These are phyloP conservation scores for Aspergillus conjunctus DNA, from an alignment of 495 filamentous ascomycete species.

Conservation along the genomic window DNA sequence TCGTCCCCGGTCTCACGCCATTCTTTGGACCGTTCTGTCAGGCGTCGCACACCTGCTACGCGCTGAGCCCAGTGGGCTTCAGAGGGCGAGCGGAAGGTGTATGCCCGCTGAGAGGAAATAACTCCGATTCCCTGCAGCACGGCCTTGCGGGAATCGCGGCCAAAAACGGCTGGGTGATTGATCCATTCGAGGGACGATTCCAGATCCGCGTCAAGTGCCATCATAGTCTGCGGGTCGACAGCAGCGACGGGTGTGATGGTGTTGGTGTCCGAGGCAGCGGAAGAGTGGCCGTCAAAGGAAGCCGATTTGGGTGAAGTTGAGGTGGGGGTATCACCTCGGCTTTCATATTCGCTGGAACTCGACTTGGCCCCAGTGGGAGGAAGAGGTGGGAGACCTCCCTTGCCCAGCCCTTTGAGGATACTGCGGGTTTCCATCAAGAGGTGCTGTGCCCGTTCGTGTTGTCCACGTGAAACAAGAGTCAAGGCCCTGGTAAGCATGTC, in stretches of 20 bases:
- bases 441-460: conserved; percentile 91
- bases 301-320: conserved; percentile 47
- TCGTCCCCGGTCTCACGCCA: conserved; percentile 87
- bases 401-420: conserved; percentile 93
- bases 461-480: conserved; percentile 85
- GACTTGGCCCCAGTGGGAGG: conserved; percentile 53
- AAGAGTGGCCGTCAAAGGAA: conserved; percentile 46
- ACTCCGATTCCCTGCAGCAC: conserved; percentile 96
- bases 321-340: conserved; percentile 39
- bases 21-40: conserved; percentile 77
- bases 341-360: conserved; percentile 42
- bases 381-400: conserved; percentile 92
- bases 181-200: conserved; percentile 98
- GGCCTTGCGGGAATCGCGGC: conserved; percentile 91
- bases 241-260: conserved; percentile 68
- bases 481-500: conserved; percentile 96
- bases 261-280: conserved; percentile 47
- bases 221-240: conserved; percentile 76
- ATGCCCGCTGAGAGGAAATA: conserved; percentile 90
- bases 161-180: conserved; percentile 92
- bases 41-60: conserved; percentile 71
- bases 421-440: conserved; percentile 89
- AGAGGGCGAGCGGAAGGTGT: conserved; percentile 86
- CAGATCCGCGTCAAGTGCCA: conserved; percentile 87
- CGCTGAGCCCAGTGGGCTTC: conserved; percentile 85